phyloP scores from a whole-genome alignment of 2,329 filamentous ascomycete genomes.

The Aspergillus niger region DNA sequence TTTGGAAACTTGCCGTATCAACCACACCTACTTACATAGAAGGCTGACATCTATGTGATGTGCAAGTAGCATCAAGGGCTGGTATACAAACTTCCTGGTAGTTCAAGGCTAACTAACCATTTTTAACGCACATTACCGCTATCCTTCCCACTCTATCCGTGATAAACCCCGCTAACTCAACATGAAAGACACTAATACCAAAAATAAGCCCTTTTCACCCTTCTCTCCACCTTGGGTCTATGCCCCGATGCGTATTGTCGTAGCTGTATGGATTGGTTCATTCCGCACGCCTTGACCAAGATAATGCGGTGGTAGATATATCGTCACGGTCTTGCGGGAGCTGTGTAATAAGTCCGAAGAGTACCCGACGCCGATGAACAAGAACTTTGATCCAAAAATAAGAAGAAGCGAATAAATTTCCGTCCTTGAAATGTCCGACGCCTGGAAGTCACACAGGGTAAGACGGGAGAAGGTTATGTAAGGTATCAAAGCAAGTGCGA shows the following conservation, averaged over 20 bases:
- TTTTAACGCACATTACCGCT: conserved; percentile 12
- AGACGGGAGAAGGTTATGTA: conserved; percentile 27
- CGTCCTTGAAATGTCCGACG: conserved; percentile 30
- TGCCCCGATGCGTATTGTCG: not conserved
- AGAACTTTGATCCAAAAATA: conserved; percentile 28
- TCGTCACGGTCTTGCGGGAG: not conserved
- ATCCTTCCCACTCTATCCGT: conserved; percentile 6
- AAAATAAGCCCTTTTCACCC: not conserved
- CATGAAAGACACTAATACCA: not conserved
- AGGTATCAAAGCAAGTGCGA: conserved; percentile 35
- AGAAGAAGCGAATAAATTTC: conserved; percentile 24
- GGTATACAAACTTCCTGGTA: not conserved
- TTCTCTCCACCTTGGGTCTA: not conserved
- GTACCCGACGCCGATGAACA: conserved; percentile 19
- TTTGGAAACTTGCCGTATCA: not conserved
- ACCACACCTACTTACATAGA: not conserved
- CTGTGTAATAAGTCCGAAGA: not conserved
- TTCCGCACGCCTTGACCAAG: not conserved
- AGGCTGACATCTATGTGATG: too few relatives aligned
- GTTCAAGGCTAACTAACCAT: conserved; percentile 8
- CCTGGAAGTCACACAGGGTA: conserved; percentile 27
- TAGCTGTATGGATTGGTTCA: not conserved
- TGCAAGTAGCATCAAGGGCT: too few relatives aligned
- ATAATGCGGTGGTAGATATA: not conserved
- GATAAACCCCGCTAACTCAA: not conserved